Base-by-base conservation (phyloP, 2,329 filamentous ascomycete genomes). In the Hypoxylon sp. region DNA sequence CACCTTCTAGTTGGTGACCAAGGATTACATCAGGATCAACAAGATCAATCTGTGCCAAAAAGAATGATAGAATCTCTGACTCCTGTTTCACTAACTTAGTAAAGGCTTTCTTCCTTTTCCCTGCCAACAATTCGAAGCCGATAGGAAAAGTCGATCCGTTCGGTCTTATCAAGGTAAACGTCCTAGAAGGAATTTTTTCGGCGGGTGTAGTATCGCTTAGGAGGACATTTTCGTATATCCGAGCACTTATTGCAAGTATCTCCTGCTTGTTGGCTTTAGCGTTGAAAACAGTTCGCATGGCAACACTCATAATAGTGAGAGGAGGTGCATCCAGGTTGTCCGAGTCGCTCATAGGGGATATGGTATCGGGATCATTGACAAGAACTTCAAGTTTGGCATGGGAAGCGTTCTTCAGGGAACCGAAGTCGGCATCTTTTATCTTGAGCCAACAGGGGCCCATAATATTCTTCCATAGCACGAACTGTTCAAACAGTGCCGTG, bases 381-480 rank as follows among this genome's bases (percentile, higher is more conserved):
- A 89, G 82, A 37, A 96, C 86, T 72, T 99, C 94, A 7, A 99
- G 83, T 72, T 97, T 97, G 78, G 94, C 97, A 82, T 95, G 94
- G 0, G 94, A 99, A 7, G 91, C 89, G 63, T 97, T 97, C 71
- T 91, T 93, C 61, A 97, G 80, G 4, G 88, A 79, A 12, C 82
- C 81, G 68, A 96, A 97, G 69, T 97, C 87, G 20, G 89, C 89
- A 60, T 89, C 87, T 60, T 91, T 82, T 46, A 99, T 94, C 67
- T 88, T 92, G 34, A 99, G 81, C 94, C 94, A 99, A 70, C 94
- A 97, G 20, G 94, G 94, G 1, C 94, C 94, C 93, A 97, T 99
- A 63, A 99, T 90, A 67, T 96, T 96, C 75, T 97, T 97, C 89
- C 92, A 97, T 4, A 99, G 80, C 13, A 99, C 94, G 67, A 99